phyloP scores from a whole-genome alignment of 2,329 filamentous ascomycete genomes.

The Trichoderma sp. region DNA sequence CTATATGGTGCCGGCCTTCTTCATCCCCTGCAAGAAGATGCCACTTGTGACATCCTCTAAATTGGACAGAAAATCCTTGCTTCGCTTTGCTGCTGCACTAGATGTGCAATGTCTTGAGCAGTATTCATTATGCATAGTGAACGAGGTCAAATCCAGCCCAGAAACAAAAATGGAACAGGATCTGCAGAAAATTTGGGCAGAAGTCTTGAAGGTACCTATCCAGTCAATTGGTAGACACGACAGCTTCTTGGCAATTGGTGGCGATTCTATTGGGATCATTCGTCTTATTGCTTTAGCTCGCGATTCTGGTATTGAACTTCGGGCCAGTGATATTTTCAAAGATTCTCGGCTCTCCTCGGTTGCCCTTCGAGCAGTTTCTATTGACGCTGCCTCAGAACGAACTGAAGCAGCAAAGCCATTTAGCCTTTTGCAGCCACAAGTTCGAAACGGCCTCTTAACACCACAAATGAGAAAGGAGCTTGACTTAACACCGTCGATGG shows the following conservation, averaged over 20 bases:
- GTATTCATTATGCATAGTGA: neutral
- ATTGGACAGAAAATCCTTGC: conserved; percentile 4
- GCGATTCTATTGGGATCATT: conserved; percentile 19
- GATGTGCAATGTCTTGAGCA: neutral
- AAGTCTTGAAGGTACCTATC: neutral
- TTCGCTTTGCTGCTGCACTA: neutral
- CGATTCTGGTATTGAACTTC: neutral
- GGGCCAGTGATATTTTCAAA: neutral
- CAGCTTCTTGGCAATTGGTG: conserved; percentile 20
- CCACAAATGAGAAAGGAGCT: neutral
- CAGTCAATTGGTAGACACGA: conserved; percentile 12
- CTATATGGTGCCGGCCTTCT: conserved; percentile 13
- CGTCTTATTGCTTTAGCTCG: neutral
- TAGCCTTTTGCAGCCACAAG: neutral
- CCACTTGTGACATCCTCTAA: conserved; percentile 5
- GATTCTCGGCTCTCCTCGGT: neutral
- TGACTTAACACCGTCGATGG: neutral
- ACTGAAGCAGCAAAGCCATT: neutral
- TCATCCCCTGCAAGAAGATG: conserved; percentile 12
- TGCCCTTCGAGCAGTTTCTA: neutral
- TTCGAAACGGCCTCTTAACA: neutral
- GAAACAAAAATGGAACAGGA: conserved; percentile 3
- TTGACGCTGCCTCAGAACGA: neutral
- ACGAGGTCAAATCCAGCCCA: neutral
- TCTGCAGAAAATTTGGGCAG: conserved; percentile 3